Percentiles rank a stretch among this genome's conserved stretches.
These are phyloP conservation scores for Ogataea haglerorum DNA, from an alignment of 805 yeast species.

Conservation along the genomic window DNA sequence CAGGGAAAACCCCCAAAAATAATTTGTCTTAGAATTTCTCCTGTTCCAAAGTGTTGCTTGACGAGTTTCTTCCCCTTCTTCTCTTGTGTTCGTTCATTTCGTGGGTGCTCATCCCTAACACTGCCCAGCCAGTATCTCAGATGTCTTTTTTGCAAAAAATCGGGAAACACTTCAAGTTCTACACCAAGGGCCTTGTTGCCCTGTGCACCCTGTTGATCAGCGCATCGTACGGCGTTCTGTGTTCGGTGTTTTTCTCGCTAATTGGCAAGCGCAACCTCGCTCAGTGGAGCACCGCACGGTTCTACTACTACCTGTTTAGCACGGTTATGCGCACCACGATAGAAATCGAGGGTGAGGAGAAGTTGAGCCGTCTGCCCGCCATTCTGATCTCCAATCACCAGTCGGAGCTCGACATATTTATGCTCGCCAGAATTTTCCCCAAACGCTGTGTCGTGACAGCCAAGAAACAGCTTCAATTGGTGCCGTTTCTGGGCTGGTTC, in stretches of 20 bases:
- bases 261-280: constrained; percentile 75
- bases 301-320: constrained; percentile 63
- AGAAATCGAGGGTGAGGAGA: constrained; percentile 62
- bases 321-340: constrained; percentile 66
- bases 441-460: constrained; percentile 90
- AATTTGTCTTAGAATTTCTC: constrained; percentile 4
- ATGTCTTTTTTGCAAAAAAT: constrained; percentile 18
- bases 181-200: constrained; percentile 53
- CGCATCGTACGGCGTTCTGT: constrained; percentile 73
- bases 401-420: constrained; percentile 76
- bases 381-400: constrained; percentile 87
- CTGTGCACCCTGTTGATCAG: constrained; percentile 51
- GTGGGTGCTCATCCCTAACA: constrained; percentile 19
- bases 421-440: constrained; percentile 83
- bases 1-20: constrained; percentile 1
- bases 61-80: constrained; percentile 6
- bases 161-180: constrained; percentile 44
- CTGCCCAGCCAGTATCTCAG: constrained; percentile 5
- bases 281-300: constrained; percentile 88
- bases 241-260: constrained; percentile 63
- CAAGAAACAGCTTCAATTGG: constrained; percentile 73
- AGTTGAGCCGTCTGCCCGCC: constrained; percentile 62
- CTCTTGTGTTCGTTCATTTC: constrained; percentile 12
- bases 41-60: constrained; percentile 11
- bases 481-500: constrained; percentile 96